Conservation (phyloP, 345 rosid genomes). For the Bruguiera sexangula region DNA sequence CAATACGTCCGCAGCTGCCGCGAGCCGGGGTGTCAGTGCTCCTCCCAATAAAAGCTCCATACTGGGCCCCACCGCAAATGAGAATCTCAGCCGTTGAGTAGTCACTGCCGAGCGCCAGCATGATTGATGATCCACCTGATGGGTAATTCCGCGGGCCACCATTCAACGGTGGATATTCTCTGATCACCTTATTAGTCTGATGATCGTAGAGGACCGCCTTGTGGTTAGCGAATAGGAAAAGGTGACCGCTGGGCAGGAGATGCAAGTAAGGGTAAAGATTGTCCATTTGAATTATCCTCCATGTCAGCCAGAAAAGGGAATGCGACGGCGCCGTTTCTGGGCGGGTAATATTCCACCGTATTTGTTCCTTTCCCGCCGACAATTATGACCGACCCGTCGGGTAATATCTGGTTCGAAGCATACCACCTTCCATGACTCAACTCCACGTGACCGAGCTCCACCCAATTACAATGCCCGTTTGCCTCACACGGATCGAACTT, state of each 20-base stretch:
- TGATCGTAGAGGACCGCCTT: constrained; percentile 68
- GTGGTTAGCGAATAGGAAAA: constrained; percentile 79
- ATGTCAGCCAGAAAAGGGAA: constrained; percentile 64
- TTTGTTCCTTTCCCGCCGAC: constrained; percentile 69
- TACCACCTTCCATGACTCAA: constrained; percentile 62
- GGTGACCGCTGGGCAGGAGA: constrained; percentile 75
- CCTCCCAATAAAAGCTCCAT: constrained; percentile 57
- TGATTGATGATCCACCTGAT: constrained; percentile 75
- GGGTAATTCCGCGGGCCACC: constrained; percentile 91
- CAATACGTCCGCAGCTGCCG: constrained; percentile 28
- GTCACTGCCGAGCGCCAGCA: constrained; percentile 51
- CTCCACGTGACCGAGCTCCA: constrained; percentile 22
- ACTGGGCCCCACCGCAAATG: constrained; percentile 83
- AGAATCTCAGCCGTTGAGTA: constrained; percentile 50
- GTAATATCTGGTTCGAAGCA: constrained; percentile 67
- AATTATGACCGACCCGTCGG: constrained; percentile 67
- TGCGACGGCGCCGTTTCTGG: constrained; percentile 49
- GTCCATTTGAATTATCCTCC: constrained; percentile 75
- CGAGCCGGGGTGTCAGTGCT: constrained; percentile 28
- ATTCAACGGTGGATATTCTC: constrained; percentile 56
- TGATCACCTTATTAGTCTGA: constrained; percentile 37
- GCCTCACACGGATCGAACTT: constrained; percentile 26
- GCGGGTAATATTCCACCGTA: constrained; percentile 29
- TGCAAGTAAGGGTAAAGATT: constrained; percentile 88
- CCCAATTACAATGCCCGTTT: constrained; percentile 22